Evolutionary conservation across 495 filamentous ascomycete genomes (phyloP).

Genomic region (Hypomontagnella monticulosa): DNA sequence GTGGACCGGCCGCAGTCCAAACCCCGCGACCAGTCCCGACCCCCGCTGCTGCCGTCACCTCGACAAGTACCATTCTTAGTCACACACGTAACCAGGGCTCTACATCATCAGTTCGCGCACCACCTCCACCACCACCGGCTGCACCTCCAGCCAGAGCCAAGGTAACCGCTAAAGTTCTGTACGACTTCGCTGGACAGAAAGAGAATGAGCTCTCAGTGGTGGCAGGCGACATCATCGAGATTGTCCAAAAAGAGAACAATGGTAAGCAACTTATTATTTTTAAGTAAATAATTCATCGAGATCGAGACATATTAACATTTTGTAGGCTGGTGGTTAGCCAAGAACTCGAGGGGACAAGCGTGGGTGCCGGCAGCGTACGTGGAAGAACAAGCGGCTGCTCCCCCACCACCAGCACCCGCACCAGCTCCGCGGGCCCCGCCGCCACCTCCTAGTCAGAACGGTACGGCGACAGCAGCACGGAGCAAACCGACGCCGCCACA

Average conservation of each 20-base stretch:
- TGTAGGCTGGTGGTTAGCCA: slow-evolving; percentile 93
- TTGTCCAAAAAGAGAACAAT: slow-evolving; percentile 88
- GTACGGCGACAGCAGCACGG: slow-evolving; percentile 58
- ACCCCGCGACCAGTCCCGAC: slow-evolving; percentile 58
- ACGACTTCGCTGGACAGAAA: slow-evolving; percentile 84
- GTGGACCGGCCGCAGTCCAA: slow-evolving; percentile 54
- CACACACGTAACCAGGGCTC: slow-evolving; percentile 59
- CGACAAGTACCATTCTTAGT: slow-evolving; percentile 46
- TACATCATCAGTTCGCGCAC: slow-evolving; percentile 56
- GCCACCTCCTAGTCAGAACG: slow-evolving; percentile 61
- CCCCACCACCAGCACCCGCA: slow-evolving; percentile 67
- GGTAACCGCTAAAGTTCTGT: slow-evolving; percentile 84
- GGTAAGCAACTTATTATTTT: slow-evolving; percentile 65
- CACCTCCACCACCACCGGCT: slow-evolving; percentile 73
- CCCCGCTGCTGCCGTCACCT: slow-evolving; percentile 49
- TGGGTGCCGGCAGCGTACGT: slow-evolving; percentile 96
- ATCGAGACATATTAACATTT: slow-evolving; percentile 41
- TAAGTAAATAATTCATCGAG: slow-evolving; percentile 18
- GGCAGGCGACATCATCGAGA: slow-evolving; percentile 81
- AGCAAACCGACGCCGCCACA: slow-evolving; percentile 80
- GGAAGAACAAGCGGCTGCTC: slow-evolving; percentile 74
- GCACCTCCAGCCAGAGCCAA: slow-evolving; percentile 72
- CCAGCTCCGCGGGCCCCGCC: slow-evolving; percentile 65
- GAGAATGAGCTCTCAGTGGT: slow-evolving; percentile 81
- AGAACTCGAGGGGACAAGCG: slow-evolving; percentile 74